Percentiles rank a stretch among this genome's conserved stretches.
phyloP scores from a whole-genome alignment of 345 rosid species.

The Hypericum perforatum region DNA sequence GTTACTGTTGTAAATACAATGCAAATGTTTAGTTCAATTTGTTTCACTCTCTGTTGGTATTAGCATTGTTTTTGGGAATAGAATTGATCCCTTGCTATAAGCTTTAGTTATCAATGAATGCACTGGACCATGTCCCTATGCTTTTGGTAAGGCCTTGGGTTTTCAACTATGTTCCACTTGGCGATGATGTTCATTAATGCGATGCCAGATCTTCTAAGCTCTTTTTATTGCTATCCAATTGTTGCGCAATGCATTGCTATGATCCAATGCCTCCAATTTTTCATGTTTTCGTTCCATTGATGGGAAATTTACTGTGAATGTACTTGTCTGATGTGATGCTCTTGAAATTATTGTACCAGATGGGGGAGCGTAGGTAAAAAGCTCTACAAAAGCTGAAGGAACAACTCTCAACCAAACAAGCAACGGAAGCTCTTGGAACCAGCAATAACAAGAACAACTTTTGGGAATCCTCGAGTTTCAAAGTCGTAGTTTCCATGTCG shows the following conservation, averaged over 20 bases:
- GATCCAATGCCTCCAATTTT: too few species aligned
- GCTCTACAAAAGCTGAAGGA: slow-evolving; percentile 60
- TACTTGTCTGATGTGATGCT: neutral
- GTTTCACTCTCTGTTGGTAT: neutral
- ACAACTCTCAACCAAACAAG: slow-evolving; percentile 46
- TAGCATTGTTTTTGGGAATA: neutral
- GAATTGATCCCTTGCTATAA: too few species aligned
- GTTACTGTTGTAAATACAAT: too few species aligned
- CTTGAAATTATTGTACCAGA: slow-evolving; percentile 28
- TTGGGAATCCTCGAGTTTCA: slow-evolving; percentile 81
- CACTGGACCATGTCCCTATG: too few species aligned
- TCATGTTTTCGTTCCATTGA: neutral
- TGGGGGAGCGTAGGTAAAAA: slow-evolving; percentile 75
- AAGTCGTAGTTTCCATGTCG: slow-evolving; percentile 72
- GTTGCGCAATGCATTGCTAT: too few species aligned
- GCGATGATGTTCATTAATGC: too few species aligned
- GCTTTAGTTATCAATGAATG: too few species aligned
- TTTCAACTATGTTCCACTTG: too few species aligned
- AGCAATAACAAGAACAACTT: slow-evolving; percentile 43
- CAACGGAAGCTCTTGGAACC: slow-evolving; percentile 14
- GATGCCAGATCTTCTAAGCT: too few species aligned
- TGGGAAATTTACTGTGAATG: neutral
- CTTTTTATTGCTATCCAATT: too few species aligned
- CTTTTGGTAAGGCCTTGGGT: too few species aligned
- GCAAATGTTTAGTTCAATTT: too few species aligned